phyloP scores from a whole-genome alignment of 192 early-diverging fungal genomes.

The Coemansia interrupta region DNA sequence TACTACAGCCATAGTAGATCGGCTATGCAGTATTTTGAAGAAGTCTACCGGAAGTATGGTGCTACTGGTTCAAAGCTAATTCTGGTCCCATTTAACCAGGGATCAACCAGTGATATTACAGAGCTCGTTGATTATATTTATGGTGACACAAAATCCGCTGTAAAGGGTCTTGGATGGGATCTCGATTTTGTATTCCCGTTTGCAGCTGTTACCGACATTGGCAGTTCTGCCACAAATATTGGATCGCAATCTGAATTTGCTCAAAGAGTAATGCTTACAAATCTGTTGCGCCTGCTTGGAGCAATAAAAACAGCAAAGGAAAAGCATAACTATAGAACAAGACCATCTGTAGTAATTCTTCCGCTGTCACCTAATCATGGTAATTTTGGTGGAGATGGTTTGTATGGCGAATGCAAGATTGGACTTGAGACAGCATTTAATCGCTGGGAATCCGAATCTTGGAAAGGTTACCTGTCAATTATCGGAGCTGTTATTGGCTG shows the following conservation, averaged over 20 bases:
- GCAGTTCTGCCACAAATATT: slow-evolving; percentile 73
- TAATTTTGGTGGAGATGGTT: slow-evolving; percentile 85
- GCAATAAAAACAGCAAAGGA: slow-evolving; percentile 83
- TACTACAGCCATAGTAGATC: slow-evolving; percentile 72
- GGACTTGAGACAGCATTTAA: slow-evolving; percentile 86
- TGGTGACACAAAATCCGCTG: slow-evolving; percentile 47
- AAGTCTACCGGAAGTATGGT: slow-evolving; percentile 84
- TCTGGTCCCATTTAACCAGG: slow-evolving; percentile 95
- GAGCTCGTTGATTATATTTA: slow-evolving; percentile 83
- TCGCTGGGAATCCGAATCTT: slow-evolving; percentile 84
- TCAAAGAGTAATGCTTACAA: slow-evolving; percentile 91
- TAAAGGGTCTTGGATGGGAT: slow-evolving; percentile 72
- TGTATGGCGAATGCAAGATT: slow-evolving; percentile 92
- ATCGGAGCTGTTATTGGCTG: slow-evolving; percentile 90
- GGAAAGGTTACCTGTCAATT: slow-evolving; percentile 82
- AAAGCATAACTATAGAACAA: slow-evolving; percentile 64
- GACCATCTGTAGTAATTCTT: slow-evolving; percentile 82
- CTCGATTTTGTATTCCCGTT: slow-evolving; percentile 91
- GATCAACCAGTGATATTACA: slow-evolving; percentile 76
- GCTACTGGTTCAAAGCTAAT: slow-evolving; percentile 79
- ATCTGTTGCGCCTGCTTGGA: slow-evolving; percentile 80
- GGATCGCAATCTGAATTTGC: slow-evolving; percentile 81
- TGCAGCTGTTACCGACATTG: slow-evolving; percentile 84
- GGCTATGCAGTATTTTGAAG: slow-evolving; percentile 79
- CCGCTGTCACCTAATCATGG: slow-evolving; percentile 94